These are phyloP conservation scores for Arthonia radiata DNA, from an alignment of 495 filamentous ascomycete species.

Conservation along the genomic window DNA sequence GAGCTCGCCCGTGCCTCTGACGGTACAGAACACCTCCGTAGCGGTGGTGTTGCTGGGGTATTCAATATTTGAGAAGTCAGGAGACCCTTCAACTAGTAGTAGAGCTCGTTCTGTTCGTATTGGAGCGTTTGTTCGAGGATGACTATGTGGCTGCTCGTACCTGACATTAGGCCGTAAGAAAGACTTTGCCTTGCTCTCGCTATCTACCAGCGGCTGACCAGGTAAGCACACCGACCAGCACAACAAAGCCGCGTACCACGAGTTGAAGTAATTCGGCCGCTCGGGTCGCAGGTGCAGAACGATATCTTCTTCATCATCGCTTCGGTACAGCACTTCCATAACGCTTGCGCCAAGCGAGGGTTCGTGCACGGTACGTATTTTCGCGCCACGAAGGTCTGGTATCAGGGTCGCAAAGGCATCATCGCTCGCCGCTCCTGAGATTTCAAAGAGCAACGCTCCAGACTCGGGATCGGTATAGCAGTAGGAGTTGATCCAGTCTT, in stretches of 20 bases:
- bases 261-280: conserved; percentile 51
- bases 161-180: no score
- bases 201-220: no score
- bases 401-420: conserved; percentile 34
- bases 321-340: conserved; percentile 53
- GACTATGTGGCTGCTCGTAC: no score
- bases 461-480: conserved; percentile 43
- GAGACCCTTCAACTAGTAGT: no score
- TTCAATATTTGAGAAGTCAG: no score
- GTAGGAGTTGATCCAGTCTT: no score
- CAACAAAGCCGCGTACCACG: conserved; percentile 77
- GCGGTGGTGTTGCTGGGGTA: no score
- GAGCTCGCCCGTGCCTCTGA: conserved; percentile 88
- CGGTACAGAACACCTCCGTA: conserved; percentile 74
- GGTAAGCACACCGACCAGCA: no score
- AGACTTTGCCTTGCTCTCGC: no score
- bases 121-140: no score
- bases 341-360: conserved; percentile 40
- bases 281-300: conserved; percentile 57
- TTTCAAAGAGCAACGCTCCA: conserved; percentile 35
- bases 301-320: conserved; percentile 38
- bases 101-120: no score
- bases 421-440: conserved; percentile 31
- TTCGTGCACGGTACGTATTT: conserved; percentile 33
- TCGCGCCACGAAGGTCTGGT: conserved; percentile 68